These are phyloP conservation scores for Rhizoclosmatium sp. DNA, from an alignment of 192 early-diverging fungal genomes.

Conservation along the genomic window DNA sequence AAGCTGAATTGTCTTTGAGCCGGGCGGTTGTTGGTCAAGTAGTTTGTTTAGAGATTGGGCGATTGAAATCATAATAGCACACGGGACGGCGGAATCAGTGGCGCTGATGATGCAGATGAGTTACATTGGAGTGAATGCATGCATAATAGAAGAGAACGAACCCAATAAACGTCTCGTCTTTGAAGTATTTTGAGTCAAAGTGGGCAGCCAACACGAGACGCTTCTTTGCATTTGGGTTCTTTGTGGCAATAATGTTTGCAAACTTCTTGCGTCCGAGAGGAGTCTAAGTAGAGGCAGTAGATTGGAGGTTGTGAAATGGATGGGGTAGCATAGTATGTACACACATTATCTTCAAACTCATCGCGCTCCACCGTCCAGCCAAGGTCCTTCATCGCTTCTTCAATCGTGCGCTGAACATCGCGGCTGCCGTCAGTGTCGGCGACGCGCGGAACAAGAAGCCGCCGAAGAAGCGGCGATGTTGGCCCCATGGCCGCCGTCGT, in stretches of 20 bases:
- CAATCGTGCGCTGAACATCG: slow-evolving; percentile 34
- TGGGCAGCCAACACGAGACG: slow-evolving; percentile 90
- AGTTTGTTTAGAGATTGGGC: slow-evolving; percentile 72
- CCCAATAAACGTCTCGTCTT: slow-evolving; percentile 72
- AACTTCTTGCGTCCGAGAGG: slow-evolving; percentile 80
- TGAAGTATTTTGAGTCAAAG: slow-evolving; percentile 89
- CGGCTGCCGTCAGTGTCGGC: slow-evolving; percentile 67
- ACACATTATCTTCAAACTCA: slow-evolving; percentile 64
- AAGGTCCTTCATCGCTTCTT: neutral
- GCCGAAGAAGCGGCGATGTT: slow-evolving; percentile 46
- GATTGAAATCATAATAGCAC: slow-evolving; percentile 88
- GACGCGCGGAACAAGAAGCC: slow-evolving; percentile 76
- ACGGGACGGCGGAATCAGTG: slow-evolving; percentile 90
- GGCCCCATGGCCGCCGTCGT: neutral
- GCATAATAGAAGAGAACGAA: neutral
- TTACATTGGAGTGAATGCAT: neutral
- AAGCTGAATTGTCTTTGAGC: slow-evolving; percentile 77
- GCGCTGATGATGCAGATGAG: slow-evolving; percentile 52
- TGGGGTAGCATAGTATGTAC: neutral
- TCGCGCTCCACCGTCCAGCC: slow-evolving; percentile 83
- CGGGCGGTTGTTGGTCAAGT: slow-evolving; percentile 54
- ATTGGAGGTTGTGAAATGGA: neutral
- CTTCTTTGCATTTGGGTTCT: slow-evolving; percentile 73
- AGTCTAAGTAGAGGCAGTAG: slow-evolving; percentile 52
- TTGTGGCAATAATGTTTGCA: slow-evolving; percentile 90